Evolutionary conservation across 768 basidiomycete species (phyloP).

Genomic region (Mrakia blollopis): DNA sequence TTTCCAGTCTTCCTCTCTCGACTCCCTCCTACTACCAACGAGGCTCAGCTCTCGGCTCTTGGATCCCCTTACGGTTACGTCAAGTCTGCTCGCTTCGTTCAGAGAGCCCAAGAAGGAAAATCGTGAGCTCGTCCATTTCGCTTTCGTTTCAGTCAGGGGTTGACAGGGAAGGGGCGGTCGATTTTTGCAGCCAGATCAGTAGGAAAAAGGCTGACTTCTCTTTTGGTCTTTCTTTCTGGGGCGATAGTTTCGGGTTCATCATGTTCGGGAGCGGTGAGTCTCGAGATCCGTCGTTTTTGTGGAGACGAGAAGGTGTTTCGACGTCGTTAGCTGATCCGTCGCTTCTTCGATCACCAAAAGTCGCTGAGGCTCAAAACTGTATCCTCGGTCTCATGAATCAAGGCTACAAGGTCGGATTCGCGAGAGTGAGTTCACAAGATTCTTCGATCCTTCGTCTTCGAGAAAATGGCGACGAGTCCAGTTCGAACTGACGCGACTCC

Average conservation of each 20-base stretch:
- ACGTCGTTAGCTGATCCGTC: not conserved
- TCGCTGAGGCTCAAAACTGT: conserved; percentile 17
- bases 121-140: not conserved
- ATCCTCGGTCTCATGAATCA: conserved; percentile 21
- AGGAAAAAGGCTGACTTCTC: not conserved
- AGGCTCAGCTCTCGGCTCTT: conserved; percentile 18
- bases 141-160: conserved; percentile 4
- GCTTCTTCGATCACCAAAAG: not conserved
- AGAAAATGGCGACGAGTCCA: not conserved
- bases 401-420: conserved; percentile 30
- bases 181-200: too few species aligned
- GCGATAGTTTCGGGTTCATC: conserved; percentile 24
- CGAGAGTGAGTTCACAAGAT: conserved; percentile 10
- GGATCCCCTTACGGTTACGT: conserved; percentile 22
- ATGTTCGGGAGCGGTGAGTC: not conserved
- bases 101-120: conserved; percentile 25
- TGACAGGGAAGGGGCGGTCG: not conserved
- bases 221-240: not conserved
- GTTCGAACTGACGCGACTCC: not conserved
- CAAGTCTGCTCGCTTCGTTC: conserved; percentile 25
- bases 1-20: conserved; percentile 24
- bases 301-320: not conserved
- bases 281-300: not conserved
- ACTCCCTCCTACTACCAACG: conserved; percentile 24
- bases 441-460: not conserved